A percentile compares a stretch with the other conserved stretches of the same genome.
Conservation (phyloP, 1,139 yeast species). For the Yamadazyma jaroonii region DNA sequence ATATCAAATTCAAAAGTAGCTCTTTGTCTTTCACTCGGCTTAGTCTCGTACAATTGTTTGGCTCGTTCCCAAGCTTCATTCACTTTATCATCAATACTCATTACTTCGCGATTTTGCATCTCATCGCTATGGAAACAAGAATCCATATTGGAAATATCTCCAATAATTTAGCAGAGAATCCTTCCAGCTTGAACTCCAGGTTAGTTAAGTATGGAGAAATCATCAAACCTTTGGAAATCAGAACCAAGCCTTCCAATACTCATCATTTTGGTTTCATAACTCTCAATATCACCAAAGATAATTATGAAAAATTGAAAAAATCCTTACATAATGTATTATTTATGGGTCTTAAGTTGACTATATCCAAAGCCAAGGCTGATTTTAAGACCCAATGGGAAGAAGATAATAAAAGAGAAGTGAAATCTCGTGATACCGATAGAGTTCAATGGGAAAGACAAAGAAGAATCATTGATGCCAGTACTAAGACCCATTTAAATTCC, state of each 20-base stretch:
- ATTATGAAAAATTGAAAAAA: slow-evolving; percentile 46
- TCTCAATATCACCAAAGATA: slow-evolving; percentile 46
- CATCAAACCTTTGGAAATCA: slow-evolving; percentile 43
- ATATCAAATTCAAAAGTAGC: not conserved
- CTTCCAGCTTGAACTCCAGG: slow-evolving; percentile 42
- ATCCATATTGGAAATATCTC: slow-evolving; percentile 74
- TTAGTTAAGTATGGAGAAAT: slow-evolving; percentile 50
- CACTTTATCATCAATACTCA: slow-evolving; percentile 8
- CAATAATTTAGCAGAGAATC: slow-evolving; percentile 42
- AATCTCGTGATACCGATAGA: slow-evolving; percentile 27
- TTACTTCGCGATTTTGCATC: slow-evolving; percentile 2
- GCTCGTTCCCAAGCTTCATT: slow-evolving; percentile 8
- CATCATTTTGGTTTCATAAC: slow-evolving; percentile 67
- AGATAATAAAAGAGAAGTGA: slow-evolving; percentile 35
- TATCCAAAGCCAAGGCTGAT: slow-evolving; percentile 45
- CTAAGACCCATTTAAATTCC: slow-evolving; percentile 27
- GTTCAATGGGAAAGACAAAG: slow-evolving; percentile 34
- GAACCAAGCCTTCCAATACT: slow-evolving; percentile 46
- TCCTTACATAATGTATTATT: slow-evolving; percentile 68
- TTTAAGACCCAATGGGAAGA: slow-evolving; percentile 40
- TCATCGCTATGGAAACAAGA: slow-evolving; percentile 24
- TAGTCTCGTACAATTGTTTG: slow-evolving; percentile 6
- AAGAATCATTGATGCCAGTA: slow-evolving; percentile 39
- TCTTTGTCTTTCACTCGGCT: not conserved
- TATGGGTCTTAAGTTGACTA: slow-evolving; percentile 65